Conservation (phyloP, 495 filamentous ascomycete genomes). For the Xylaria curta region DNA sequence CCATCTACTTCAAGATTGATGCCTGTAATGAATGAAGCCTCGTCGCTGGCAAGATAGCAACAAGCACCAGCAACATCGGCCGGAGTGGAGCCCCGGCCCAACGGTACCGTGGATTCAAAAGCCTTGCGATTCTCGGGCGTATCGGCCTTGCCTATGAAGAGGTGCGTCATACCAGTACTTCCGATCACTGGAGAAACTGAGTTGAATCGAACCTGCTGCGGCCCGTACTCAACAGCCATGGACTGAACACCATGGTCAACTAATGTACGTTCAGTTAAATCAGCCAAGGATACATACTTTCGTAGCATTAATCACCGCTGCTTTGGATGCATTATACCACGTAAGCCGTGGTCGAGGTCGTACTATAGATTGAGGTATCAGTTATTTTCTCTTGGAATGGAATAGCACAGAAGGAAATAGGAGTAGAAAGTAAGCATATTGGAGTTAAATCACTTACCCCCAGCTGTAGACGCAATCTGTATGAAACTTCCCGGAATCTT, state of each 20-base stretch:
- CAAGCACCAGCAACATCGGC: conserved; percentile 72
- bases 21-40: conserved; percentile 74
- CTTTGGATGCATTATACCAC: conserved; percentile 75
- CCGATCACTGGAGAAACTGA: conserved; percentile 66
- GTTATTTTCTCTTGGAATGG: neutral
- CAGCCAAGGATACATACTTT: conserved; percentile 30
- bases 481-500: conserved; percentile 67
- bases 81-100: conserved; percentile 67
- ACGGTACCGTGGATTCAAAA: conserved; percentile 70
- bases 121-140: conserved; percentile 72
- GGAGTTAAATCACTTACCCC: conserved; percentile 28
- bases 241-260: conserved; percentile 54
- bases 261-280: neutral
- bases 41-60: conserved; percentile 70
- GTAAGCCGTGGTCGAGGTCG: conserved; percentile 70
- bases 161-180: conserved; percentile 68
- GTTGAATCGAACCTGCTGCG: conserved; percentile 70
- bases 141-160: conserved; percentile 70
- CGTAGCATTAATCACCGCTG: conserved; percentile 66
- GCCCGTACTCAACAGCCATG: conserved; percentile 71
- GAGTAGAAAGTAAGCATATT: conserved; percentile 47
- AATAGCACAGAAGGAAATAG: conserved; percentile 59
- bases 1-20: conserved; percentile 67
- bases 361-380: conserved; percentile 30
- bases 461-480: conserved; percentile 70